These are phyloP conservation scores for Cercophora samala DNA, from an alignment of 495 filamentous ascomycete species.

Conservation along the genomic window DNA sequence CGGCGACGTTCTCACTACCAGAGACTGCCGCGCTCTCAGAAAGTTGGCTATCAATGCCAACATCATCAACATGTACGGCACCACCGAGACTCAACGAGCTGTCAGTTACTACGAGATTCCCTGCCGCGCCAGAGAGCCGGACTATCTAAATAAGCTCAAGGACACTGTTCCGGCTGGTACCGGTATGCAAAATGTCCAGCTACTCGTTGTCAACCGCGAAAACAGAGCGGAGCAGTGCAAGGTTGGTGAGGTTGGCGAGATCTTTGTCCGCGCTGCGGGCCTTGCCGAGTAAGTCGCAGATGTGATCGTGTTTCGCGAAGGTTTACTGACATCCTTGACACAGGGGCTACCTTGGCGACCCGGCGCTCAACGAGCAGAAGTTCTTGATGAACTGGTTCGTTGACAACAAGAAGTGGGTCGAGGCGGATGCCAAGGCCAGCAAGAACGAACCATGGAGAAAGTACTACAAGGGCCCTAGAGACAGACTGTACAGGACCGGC, in stretches of 20 bases:
- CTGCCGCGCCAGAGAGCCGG: conserved; percentile 60
- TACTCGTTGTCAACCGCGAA: conserved; percentile 83
- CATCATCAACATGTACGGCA: conserved; percentile 91
- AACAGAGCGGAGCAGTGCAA: conserved; percentile 69
- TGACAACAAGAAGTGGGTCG: conserved; percentile 66
- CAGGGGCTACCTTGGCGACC: conserved; percentile 68
- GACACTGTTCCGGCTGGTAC: conserved; percentile 83
- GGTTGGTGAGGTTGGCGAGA: conserved; percentile 81
- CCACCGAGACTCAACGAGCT: conserved; percentile 83
- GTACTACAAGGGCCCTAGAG: conserved; percentile 78
- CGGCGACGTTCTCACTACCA: conserved; percentile 83
- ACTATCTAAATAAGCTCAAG: conserved; percentile 65
- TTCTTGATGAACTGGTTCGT: conserved; percentile 91
- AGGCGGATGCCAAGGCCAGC: conserved; percentile 55
- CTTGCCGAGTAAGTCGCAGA: conserved; percentile 58
- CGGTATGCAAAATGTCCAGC: conserved; percentile 91
- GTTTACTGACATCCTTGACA: neutral
- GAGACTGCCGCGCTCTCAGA: conserved; percentile 78
- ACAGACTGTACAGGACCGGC: conserved; percentile 81
- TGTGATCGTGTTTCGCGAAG: neutral
- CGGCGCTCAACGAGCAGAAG: conserved; percentile 69
- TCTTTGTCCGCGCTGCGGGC: conserved; percentile 84
- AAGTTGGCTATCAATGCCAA: conserved; percentile 72
- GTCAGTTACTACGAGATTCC: conserved; percentile 88
- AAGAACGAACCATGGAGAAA: conserved; percentile 68